Percentiles rank a stretch among this genome's conserved stretches.
phyloP scores from a whole-genome alignment of 1,139 yeast species.

The Lodderomyces orthopsilosis region DNA sequence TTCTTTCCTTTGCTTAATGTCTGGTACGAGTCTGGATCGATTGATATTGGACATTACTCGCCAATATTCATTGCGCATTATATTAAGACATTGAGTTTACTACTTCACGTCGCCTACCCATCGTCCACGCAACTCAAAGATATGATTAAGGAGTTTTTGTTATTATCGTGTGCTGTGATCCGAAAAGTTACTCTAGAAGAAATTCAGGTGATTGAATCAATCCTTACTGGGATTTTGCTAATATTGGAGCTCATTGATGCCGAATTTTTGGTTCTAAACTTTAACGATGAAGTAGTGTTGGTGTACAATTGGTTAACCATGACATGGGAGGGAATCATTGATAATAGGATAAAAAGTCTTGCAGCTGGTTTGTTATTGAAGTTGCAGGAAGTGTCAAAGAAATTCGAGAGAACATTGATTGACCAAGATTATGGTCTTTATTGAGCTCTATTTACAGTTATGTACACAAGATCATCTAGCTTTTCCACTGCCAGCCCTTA shows the following conservation, averaged over 20 bases:
- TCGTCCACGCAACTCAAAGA: slow-evolving; percentile 47
- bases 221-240: slow-evolving; percentile 47
- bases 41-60: slow-evolving; percentile 54
- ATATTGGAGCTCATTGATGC: slow-evolving; percentile 45
- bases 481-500: slow-evolving; percentile 52
- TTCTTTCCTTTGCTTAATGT: slow-evolving; percentile 56
- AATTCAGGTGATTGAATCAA: slow-evolving; percentile 41
- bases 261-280: slow-evolving; percentile 27
- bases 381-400: slow-evolving; percentile 26
- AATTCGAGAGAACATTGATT: slow-evolving; percentile 15
- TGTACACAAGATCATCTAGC: slow-evolving; percentile 15
- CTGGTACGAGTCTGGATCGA: slow-evolving; percentile 47
- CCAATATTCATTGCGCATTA: slow-evolving; percentile 57
- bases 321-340: slow-evolving; percentile 48
- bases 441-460: slow-evolving; percentile 8
- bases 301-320: slow-evolving; percentile 40
- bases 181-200: slow-evolving; percentile 24
- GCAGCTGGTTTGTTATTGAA: slow-evolving; percentile 51
- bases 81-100: slow-evolving; percentile 53
- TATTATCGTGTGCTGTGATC: slow-evolving; percentile 31
- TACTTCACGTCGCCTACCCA: slow-evolving; percentile 60
- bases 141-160: slow-evolving; percentile 56
- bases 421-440: slow-evolving; percentile 19
- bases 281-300: slow-evolving; percentile 29
- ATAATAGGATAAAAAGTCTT: slow-evolving; percentile 42